A percentile compares a stretch with the other conserved stretches of the same genome.
These are phyloP conservation scores for Solanum hybrid DNA, from an alignment of 305 asterid species.

Conservation along the genomic window DNA sequence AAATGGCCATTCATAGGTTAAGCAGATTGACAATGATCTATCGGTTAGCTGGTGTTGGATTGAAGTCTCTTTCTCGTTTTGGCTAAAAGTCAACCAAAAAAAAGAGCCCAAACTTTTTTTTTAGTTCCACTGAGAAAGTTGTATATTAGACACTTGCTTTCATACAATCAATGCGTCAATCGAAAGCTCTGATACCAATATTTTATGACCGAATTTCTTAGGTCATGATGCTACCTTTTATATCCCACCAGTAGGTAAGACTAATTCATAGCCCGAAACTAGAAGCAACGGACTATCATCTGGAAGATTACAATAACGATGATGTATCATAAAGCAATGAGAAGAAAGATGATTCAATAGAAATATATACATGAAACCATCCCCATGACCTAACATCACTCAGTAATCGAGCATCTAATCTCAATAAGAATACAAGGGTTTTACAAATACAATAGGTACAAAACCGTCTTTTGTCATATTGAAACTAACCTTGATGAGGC, in stretches of 20 bases:
- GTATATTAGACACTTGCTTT: background rate
- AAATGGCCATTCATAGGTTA: too few relatives aligned
- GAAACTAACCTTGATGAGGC: background rate
- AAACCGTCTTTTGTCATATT: background rate
- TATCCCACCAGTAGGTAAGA: background rate
- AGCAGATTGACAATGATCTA: too few relatives aligned
- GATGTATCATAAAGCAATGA: background rate
- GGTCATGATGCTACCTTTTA: background rate
- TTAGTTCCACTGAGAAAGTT: too few relatives aligned
- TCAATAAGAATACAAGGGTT: background rate
- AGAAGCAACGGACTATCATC: background rate
- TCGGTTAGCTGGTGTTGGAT: too few relatives aligned
- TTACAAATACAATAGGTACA: background rate
- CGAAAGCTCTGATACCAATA: background rate
- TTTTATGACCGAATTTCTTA: background rate
- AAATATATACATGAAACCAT: background rate
- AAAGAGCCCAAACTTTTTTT: too few relatives aligned
- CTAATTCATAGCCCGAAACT: background rate
- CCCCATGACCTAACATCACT: background rate
- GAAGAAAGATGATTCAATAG: background rate
- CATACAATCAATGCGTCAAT: background rate
- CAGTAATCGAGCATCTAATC: background rate
- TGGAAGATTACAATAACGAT: background rate
- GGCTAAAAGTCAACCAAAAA: too few relatives aligned
- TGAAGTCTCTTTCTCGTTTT: too few relatives aligned